Conservation (phyloP, 345 rosid genomes). For the Chamaenerion angustifolium region DNA sequence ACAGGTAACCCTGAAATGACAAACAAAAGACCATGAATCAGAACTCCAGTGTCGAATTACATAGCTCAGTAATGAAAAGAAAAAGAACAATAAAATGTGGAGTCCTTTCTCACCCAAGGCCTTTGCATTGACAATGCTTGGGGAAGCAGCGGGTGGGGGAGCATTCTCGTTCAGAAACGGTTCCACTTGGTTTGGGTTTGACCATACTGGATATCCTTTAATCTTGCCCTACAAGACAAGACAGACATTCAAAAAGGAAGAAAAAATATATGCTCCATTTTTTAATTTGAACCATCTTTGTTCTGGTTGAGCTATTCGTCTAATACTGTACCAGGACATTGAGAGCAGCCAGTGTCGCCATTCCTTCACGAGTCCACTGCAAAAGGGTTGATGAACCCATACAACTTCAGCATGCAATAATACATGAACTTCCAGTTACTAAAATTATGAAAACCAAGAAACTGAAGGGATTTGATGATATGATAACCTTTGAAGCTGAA, state of each 20-base stretch:
- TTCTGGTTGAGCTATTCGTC: no score
- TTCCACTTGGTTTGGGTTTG: constrained; percentile 58
- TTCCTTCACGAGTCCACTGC: constrained; percentile 99
- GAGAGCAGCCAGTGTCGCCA: constrained; percentile 90
- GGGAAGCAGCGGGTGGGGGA: constrained; percentile 72
- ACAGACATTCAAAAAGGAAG: neutral
- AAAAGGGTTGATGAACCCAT: constrained; percentile 1
- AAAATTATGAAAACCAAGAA: neutral
- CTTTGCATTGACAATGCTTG: constrained; percentile 86
- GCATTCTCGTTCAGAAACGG: constrained; percentile 73
- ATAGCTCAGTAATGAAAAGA: no score
- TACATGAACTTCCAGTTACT: no score
- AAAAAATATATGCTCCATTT: no score
- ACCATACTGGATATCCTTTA: constrained; percentile 87
- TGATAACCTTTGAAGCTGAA: constrained; percentile 86
- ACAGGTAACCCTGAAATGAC: constrained; percentile 56
- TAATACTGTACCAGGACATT: constrained; percentile 58
- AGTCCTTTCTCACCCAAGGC: constrained; percentile 32
- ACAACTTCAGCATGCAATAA: no score
- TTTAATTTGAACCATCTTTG: no score
- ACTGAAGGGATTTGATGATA: neutral
- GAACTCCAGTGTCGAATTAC: neutral
- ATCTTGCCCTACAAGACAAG: constrained; percentile 48
- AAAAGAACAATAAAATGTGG: neutral
- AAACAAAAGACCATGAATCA: constrained; percentile 1